A percentile compares a stretch with the other conserved stretches of the same genome.
Conservation (phyloP, 176 grass and related monocot species). For the Bothriochloa decipiens region DNA sequence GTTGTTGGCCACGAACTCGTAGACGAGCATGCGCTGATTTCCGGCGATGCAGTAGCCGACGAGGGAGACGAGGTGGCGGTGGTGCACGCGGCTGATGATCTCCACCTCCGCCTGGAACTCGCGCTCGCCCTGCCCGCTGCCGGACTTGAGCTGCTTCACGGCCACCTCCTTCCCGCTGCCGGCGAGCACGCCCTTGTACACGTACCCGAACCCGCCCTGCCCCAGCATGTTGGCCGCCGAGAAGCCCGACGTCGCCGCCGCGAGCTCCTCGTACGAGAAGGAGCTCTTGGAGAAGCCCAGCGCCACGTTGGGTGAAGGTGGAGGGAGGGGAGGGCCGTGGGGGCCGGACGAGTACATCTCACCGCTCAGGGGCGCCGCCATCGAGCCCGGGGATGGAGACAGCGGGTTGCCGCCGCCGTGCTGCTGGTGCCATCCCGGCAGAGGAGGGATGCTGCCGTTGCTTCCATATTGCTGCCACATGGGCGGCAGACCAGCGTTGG, state of each 20-base stretch:
- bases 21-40: constrained; percentile 52
- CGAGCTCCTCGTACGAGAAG: constrained; percentile 50
- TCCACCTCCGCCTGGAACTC: constrained; percentile 74
- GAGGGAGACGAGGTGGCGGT: constrained; percentile 57
- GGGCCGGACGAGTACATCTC: constrained; percentile 40
- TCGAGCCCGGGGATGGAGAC: not conserved
- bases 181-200: constrained; percentile 57
- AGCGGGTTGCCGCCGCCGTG: constrained; percentile 28
- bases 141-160: constrained; percentile 65
- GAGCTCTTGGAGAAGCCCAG: constrained; percentile 57
- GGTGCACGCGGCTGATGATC: constrained; percentile 66
- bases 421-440: constrained; percentile 22
- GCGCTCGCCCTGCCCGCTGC: constrained; percentile 59
- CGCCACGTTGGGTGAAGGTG: constrained; percentile 42
- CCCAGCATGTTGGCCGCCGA: constrained; percentile 46
- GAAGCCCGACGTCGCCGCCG: constrained; percentile 45
- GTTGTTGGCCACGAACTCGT: constrained; percentile 60
- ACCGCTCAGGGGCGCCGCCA: constrained; percentile 17
- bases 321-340: constrained; percentile 30
- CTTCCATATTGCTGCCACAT: constrained; percentile 53
- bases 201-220: constrained; percentile 64
- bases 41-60: constrained; percentile 62
- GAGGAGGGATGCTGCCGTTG: constrained; percentile 31
- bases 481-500: not conserved
- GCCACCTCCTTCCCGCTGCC: constrained; percentile 59